Base-by-base conservation (phyloP, 148 eudicot species). In the Agrostemma githago region DNA sequence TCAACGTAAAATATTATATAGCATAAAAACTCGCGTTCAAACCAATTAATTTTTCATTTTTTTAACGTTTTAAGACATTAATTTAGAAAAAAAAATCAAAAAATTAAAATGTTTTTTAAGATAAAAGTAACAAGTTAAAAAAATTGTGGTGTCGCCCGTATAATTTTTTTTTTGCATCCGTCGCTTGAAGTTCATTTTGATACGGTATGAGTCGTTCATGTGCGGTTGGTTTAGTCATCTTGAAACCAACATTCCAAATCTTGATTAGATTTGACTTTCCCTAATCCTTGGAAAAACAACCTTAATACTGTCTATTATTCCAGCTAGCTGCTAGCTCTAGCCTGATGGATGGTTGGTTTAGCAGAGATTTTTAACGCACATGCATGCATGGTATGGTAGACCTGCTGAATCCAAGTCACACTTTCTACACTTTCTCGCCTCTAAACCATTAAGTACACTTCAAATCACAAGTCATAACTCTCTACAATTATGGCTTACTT, bases 201-300 rank as follows among this genome's bases (percentile, higher is more conserved):
- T 26, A 26, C 34, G 34, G 34, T 26, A 26, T 26, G 34, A 26
- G 34, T 26, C 34, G 1, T 26, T 26, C 34, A 26, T 26, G 34
- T 26, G 34, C 34, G 34, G 34, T 26, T 26, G 34, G 34, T 26
- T 26, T 26, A 26, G 34, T 26, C 34, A 14, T 34, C 9, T 4
- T 12, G 40, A 34, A 38, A 64, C 43, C 43, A 64, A 64, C 68
- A 64, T 64, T 11, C 42, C 44, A 5, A 64, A 64, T 19, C 21
- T 60, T 12, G n/a, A 12, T n/a, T 4, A 14, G 43, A 8, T 63
- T 63, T 63, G 67, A 38, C 7, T 26, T 16, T 64, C 68, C 68
- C 17, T 64, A 64, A 39, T 64, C n/a, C n/a, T 64, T 64, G 68
- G 68, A 39, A 37, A 37, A 41, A 64, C 68, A 64, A 37, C 68